Base-by-base conservation (phyloP, 768 basidiomycete genomes). In the Crucibulum laeve region DNA sequence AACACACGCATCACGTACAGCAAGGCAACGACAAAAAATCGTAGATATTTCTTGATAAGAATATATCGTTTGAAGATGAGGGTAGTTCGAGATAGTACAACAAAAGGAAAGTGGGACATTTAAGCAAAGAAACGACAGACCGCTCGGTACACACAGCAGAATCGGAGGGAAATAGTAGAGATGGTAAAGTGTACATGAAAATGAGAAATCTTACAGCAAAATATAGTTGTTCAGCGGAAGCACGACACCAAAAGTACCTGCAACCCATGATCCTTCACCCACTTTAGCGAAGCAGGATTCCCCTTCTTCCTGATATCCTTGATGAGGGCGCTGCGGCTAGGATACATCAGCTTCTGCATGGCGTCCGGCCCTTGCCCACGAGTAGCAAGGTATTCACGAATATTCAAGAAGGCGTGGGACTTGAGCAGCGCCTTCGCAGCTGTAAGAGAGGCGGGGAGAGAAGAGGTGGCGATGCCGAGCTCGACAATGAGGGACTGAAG, bases 401-500 rank as follows among this genome's bases (percentile, higher is more conserved):
- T 76, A 53, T 87, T 87, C 23, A 90, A 53, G 55, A 88, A 87
- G 0, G 70, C 85, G 30, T 69, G 70, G 4, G 78, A 64, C 62
- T 84, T 88, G 37, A 90, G 61, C 32, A 83, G 65, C 11, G 75
- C 74, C 50, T 77, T 81, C n/a, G 87, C 88, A 5, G 83, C 70
- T n/a, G 61, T 76, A 41, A 90, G 61, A 0, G 83, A 75, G 23
- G 59, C 58, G 2, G 87, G 87, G 2, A 87, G 65, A 19, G 69
- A 63, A 23, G 64, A 66, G 0, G 70, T 69, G 13, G 67, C 67
- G 41, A 76, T 65, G n/a, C 87, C 87, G n/a, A 90, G 70, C 62
- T 90, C 88, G 47, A 89, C 69, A 51, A 87, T 80, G 46, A 90
- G 74, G 0, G 85, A 80, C 45, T 88, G 87, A 4, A 89, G 68